Base-by-base conservation (phyloP, 768 basidiomycete genomes). In the Termitomyces sp. region DNA sequence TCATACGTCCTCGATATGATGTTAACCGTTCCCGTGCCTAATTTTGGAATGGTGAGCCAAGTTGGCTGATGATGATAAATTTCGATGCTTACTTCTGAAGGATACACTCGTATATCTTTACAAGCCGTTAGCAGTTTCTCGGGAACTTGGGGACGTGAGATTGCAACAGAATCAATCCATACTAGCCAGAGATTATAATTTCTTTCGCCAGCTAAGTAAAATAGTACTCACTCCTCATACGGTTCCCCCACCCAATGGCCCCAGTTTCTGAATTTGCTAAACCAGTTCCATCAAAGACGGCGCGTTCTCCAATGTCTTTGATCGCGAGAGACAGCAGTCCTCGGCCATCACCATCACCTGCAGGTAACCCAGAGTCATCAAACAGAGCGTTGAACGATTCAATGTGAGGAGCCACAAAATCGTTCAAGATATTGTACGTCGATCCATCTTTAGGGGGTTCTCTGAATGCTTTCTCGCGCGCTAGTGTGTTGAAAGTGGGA, bases 361-460 rank as follows among this genome's bases (percentile, higher is more conserved):
- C 68, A 58, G 87, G 84, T 56, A 91, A 70, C n/a, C 89, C 89
- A 55, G 89, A 87, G 70, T 96, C 94, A 67, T 98, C 95, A 71
- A 98, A 95, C 30, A 99, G 81, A 16, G 93, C 88, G 73, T 98
- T 96, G 81, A 99, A 98, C 41, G 92, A 94, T 71, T 98, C 91
- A 61, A 98, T 84, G 70, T 98, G 95, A 6, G 97, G 96, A 24
- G 84, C 77, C 55, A 98, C 93, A 66, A 98, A 92, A 73, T 96
- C 92, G 65, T 97, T 93, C 60, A 98, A 79, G 55, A 91, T 90
- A 20, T 85, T 85, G 63, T 91, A 85, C 13, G 86, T 84, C 24
- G 89, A 82, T 22, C 83, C 83, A 44, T 82, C 73, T 64, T 80
- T 78, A 30, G 89, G 80, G 0, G 96, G 97, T 58, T 86, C 78